Base-by-base conservation (phyloP, 2,329 filamentous ascomycete genomes). In the Aspergillus flavus region DNA sequence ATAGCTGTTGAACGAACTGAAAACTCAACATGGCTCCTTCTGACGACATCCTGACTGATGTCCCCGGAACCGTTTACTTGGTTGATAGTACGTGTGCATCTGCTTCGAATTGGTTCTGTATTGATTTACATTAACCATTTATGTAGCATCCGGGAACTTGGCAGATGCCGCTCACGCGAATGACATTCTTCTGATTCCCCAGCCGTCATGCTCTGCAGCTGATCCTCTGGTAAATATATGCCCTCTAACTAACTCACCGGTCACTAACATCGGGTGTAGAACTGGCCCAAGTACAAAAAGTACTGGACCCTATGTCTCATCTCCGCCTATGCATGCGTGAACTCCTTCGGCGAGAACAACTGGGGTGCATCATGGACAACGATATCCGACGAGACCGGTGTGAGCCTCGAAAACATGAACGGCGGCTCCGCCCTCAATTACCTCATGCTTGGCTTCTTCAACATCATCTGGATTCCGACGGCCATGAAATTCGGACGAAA, bases 281-380 rank as follows among this genome's bases (percentile, higher is more conserved):
- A 76, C 32, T 80, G 78, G 77, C 60, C 72, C 12, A 70, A 61
- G 50, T 68, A 64, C 57, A 80, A 80, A 64, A 81, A 80, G 52
- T 73, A 75, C 64, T 81, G 76, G 66, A 75, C 77, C 12, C 71
- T 80, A 1, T 77, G 79, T 61, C 63, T 81, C 4, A 74, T 79
- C 1, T 75, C 78, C 1, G 61, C 78, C 1, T 81, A 80, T 57
- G 78, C 79, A 2, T 80, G 78, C 46, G 74, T 78, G 1, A 77
- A 78, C 63, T 79, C 77, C 1, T 79, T 76, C 61, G 78, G 77
- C 16, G 78, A 80, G 61, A 81, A 80, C 58, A 78, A 76, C 43
- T 73, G 76, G 46, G 78, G 78, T n/a, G 78, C 78, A 19, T 76
- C 78, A 52, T 80, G 78, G 78, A 80, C 78, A 0, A 74, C 75